Evolutionary conservation across 129 eudicot genomes (phyloP), one percentile per base, ranked within the genome.

Genomic region (sunflower (Helianthus annuus)): DNA sequence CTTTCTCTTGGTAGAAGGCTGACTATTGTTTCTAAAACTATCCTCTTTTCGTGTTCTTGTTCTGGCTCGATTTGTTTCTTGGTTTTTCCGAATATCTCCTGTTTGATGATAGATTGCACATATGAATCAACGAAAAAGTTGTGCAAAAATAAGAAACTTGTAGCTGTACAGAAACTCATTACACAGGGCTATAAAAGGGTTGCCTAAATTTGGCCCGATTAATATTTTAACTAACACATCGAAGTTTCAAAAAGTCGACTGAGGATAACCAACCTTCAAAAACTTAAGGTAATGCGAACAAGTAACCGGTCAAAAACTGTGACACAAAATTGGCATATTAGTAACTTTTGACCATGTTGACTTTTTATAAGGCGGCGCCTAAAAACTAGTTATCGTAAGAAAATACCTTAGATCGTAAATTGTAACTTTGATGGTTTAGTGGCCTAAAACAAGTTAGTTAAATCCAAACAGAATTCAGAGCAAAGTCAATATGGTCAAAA

Each of bases 1-100:
- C 80, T 83, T 88, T 91, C 97, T 60, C 91, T 71, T 51, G 97
- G 97, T 53, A 95, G 75, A 64, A 95, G 95, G 76, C 97, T 88
- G 42, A 88, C 99, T 75, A 95, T 88, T 12, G 97, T 90, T 83
- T 95, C 99, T 36, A 95, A 72, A 36, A 91, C 90, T 19, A 84
- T 91, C 78, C 97, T 70, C 72, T 91, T 95, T 75, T 95, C 95
- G 71, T 91, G 97, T 71, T 95, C 99, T 51, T 83, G 74, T 77
- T 77, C 80, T 39, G 91, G 78, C 81, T 95, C 96, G 2, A 88
- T 77, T 67, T 66, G 78, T 83, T 84, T 90, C 79, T 83, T 84
- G 32, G 75, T 89, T 56, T 90, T 91, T 58, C 95, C 88, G 16
- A 76, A 86, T 72, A 83, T 79, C 77, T 95, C 99, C 97, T 94